Base-by-base conservation (phyloP, 768 basidiomycete species). In the Lactarius hatsudake region DNA sequence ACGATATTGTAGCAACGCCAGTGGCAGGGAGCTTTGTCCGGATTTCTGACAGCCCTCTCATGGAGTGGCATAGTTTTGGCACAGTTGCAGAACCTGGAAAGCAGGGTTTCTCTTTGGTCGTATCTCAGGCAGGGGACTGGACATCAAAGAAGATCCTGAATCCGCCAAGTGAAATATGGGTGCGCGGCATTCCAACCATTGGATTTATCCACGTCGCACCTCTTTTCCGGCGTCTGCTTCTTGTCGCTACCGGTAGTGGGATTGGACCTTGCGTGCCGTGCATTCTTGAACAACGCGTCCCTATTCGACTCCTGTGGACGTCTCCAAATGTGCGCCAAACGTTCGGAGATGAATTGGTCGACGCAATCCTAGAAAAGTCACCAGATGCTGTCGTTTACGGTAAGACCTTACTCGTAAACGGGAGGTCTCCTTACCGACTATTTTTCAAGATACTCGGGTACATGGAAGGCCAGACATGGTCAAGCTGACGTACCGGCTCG, bases 231-330 rank as follows among this genome's bases (percentile, higher is more conserved):
- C 80, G 84, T 34, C 71, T 86, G 5, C 80, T 86, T 8, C 77
- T 86, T 58, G 85, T 87, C 32, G 85, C 86, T 8, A 87, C 86
- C 23, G 86, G 84, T 4, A 78, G 75, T 60, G 84, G 84, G 54
- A 86, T 87, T 66, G 86, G 85, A 2, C 86, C 86, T n/a, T 86
- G 84, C 71, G 81, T 83, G 2, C 83, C 84, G 0, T 80, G 79
- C 61, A 82, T 87, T 64, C 73, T 87, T 62, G 85, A 81, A 63
- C 76, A 80, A 69, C 76, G 79, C 30, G 76, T 84, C 9, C 84
- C 85, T 5, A 83, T 84, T 58, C 79, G 81, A 20, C 78, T 87
- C 36, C 79, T 88, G n/a, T 87, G 86, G 86, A 86, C 85, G 0
- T 82, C 85, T 18, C 86, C 85, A 2, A 81, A 85, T 68, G 84